phyloP scores from a whole-genome alignment of 2,329 filamentous ascomycete species.

The Escovopsis sp. region DNA sequence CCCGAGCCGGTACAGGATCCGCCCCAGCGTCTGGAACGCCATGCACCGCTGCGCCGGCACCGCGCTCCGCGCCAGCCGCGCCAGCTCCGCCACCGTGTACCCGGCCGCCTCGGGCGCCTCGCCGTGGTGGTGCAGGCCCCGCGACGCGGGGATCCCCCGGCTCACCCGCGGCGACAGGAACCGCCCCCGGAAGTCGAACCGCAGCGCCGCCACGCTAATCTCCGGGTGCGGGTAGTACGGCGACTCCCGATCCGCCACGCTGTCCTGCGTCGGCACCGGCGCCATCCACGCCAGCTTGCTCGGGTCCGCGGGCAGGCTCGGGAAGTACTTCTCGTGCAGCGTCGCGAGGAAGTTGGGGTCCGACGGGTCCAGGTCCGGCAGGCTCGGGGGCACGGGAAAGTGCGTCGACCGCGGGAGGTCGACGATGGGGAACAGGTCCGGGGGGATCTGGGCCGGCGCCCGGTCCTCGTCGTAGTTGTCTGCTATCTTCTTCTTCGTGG shows the following conservation, averaged over 20 bases:
- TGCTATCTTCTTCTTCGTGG: constrained; percentile 14
- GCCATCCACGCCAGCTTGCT: constrained; percentile 84
- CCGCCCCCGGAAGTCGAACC: constrained; percentile 76
- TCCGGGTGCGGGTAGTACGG: constrained; percentile 69
- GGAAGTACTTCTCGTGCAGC: constrained; percentile 89
- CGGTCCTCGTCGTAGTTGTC: constrained; percentile 27
- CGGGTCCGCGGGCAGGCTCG: constrained; percentile 70
- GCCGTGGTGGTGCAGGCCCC: constrained; percentile 86
- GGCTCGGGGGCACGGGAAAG: constrained; percentile 40
- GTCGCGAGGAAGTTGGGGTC: constrained; percentile 72
- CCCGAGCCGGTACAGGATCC: constrained; percentile 72
- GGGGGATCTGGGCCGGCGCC: constrained; percentile 25
- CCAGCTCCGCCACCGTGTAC: constrained; percentile 81
- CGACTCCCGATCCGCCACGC: constrained; percentile 51
- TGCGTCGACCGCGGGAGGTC: constrained; percentile 35
- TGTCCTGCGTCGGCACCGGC: constrained; percentile 49
- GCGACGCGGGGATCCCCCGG: constrained; percentile 57
- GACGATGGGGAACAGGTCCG: constrained; percentile 28
- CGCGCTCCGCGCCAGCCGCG: constrained; percentile 62
- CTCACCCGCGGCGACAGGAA: constrained; percentile 66
- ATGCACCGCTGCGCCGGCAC: constrained; percentile 82
- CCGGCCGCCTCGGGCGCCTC: constrained; percentile 86
- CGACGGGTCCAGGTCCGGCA: constrained; percentile 66
- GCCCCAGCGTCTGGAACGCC: constrained; percentile 79
- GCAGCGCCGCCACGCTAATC: constrained; percentile 61